Conservation (phyloP, 257 asterid species). For the Petunia secreta region DNA sequence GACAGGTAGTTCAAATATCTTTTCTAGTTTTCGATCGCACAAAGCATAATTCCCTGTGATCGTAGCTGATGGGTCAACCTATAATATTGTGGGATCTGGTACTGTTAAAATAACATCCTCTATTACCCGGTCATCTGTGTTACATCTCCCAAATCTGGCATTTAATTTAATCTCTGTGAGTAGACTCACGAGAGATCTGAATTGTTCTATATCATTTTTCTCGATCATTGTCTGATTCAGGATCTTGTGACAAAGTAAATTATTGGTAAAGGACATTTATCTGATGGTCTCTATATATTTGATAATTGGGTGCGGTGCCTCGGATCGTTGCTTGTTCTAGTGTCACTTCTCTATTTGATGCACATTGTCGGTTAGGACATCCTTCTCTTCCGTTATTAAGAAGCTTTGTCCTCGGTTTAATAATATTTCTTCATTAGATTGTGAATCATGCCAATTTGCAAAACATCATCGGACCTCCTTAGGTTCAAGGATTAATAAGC, state of each 20-base stretch:
- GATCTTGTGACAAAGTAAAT: not conserved
- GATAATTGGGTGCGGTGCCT: not conserved
- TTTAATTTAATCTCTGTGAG: not conserved
- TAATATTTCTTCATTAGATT: not conserved
- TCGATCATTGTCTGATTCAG: not conserved
- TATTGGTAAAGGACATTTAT: not conserved
- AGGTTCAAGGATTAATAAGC: not conserved
- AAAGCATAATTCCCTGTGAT: too few relatives aligned
- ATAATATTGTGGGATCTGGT: too few relatives aligned
- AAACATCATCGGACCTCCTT: not conserved
- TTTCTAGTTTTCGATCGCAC: too few relatives aligned
- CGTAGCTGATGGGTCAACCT: too few relatives aligned
- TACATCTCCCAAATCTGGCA: not conserved
- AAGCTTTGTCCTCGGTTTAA: not conserved
- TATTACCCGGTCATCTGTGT: too few relatives aligned
- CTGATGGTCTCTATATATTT: not conserved
- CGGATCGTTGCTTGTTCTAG: not conserved
- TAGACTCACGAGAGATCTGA: not conserved
- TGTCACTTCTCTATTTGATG: not conserved
- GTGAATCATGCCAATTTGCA: not conserved
- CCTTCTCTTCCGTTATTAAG: not conserved
- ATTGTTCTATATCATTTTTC: not conserved
- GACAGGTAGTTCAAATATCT: too few relatives aligned
- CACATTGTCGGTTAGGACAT: constrained; percentile 12
- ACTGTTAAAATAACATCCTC: too few relatives aligned